These are phyloP conservation scores for Dictyostelium purpureum DNA, from an alignment of 78 protist species.

Conservation along the genomic window DNA sequence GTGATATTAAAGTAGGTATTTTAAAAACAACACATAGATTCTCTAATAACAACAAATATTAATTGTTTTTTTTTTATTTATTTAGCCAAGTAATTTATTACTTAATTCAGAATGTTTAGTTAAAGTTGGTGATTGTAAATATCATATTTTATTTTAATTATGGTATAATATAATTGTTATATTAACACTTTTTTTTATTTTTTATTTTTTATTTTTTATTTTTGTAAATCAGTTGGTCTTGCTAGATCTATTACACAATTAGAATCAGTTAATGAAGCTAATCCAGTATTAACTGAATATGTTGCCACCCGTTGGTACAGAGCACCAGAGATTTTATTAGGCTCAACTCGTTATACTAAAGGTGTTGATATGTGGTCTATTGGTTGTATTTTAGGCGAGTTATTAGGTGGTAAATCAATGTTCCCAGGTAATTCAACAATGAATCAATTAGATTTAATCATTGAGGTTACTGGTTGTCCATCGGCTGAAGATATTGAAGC, in stretches of 20 bases:
- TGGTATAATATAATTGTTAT: too few relatives aligned
- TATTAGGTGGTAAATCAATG: constrained; percentile 95
- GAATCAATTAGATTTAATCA: constrained; percentile 96
- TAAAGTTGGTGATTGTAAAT: constrained; percentile 98
- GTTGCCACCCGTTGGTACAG: constrained; percentile 98
- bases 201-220: too few relatives aligned
- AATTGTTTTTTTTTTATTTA: neutral
- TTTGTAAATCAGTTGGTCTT: too few relatives aligned
- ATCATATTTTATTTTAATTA: too few relatives aligned
- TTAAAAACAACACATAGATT: neutral
- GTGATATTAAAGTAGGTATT: constrained; percentile 90
- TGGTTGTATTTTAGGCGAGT: constrained; percentile 98
- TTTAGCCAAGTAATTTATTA: constrained; percentile 96
- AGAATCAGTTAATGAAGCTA: constrained; percentile 52
- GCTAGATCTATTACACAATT: constrained; percentile 64
- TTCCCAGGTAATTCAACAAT: constrained; percentile 98
- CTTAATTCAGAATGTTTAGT: constrained; percentile 95
- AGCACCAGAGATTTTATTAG: constrained; percentile 99
- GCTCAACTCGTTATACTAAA: constrained; percentile 89
- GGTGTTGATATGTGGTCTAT: constrained; percentile 91
- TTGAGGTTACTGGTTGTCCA: constrained; percentile 94
- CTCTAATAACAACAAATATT: neutral
- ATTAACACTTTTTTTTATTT: too few relatives aligned
- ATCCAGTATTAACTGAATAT: constrained; percentile 97
- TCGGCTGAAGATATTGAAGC: constrained; percentile 91